Evolutionary conservation across 2,329 filamentous ascomycete species (phyloP), one percentile per base, ranked within the genome.

Genomic region (Furcasterigmium furcatum): DNA sequence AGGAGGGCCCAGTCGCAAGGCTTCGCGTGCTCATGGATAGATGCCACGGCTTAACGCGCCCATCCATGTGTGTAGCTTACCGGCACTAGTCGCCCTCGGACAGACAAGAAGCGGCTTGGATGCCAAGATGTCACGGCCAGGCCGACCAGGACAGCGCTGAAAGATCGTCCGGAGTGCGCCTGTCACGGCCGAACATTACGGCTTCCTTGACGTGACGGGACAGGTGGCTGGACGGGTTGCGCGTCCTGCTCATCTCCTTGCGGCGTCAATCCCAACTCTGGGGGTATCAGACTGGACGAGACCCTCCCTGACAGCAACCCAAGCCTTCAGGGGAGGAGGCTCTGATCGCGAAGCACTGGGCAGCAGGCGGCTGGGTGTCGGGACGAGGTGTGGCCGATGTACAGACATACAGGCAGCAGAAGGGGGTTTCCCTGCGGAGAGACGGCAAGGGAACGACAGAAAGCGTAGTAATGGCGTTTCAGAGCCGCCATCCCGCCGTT

Each of bases 401-500:
- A n/a, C n/a, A n/a, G n/a, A n/a, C n/a, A n/a, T n/a, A n/a, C n/a
- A n/a, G n/a, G 30, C 9, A 7, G 30, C 18, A n/a, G 16, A 32
- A 16, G 30, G 30, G 4, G 30, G 30, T 32, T 32, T 16, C 14
- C 30, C 14, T 16, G 13, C 25, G 25, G 13, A 29, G 25, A 16
- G 30, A n/a, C 9, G 3, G 30, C 4, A 3, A 32, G 7, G 30
- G 9, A 7, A 32, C 13, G 30, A 7, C 30, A 30, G 14, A 27
- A 27, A 18, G 34, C n/a, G 18, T 19, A 18, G 34, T 16, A 42
- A 42, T 20, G 29, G 14, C 29, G 40, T 42, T 42, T 42, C 40
- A 42, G 40, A 42, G 40, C 29, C 40, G 20, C 40, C 40, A 42
- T 42, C 16, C 40, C 27, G 40, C 40, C 29, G 40, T 42, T 42